phyloP scores from a whole-genome alignment of 192 early-diverging fungal species.

The Entrophospora sp. region DNA sequence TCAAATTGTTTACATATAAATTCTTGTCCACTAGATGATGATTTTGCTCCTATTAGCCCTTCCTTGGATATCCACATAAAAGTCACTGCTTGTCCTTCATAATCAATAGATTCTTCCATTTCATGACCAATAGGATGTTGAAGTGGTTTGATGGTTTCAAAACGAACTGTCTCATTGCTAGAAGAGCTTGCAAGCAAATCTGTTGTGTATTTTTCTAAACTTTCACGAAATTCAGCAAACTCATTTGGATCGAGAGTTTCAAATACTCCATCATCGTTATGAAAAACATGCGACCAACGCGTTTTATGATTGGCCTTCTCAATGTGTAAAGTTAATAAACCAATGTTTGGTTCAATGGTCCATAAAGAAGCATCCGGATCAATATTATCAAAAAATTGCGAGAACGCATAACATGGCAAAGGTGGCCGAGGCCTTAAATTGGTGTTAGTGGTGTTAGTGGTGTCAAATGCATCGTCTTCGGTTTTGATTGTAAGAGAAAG shows the following conservation, averaged over 20 bases:
- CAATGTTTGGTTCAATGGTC: slow-evolving; percentile 51
- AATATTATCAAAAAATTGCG: slow-evolving; percentile 36
- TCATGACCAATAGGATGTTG: slow-evolving; percentile 30
- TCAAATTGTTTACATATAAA: slow-evolving; percentile 52
- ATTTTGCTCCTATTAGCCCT: slow-evolving; percentile 33
- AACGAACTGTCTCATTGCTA: neutral
- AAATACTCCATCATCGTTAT: slow-evolving; percentile 43
- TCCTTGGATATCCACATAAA: slow-evolving; percentile 38
- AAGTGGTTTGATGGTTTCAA: neutral
- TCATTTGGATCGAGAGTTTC: slow-evolving; percentile 55
- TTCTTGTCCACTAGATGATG: slow-evolving; percentile 42
- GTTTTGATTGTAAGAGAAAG: slow-evolving; percentile 37
- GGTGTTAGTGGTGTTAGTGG: neutral
- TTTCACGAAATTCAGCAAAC: slow-evolving; percentile 48
- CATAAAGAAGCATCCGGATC: slow-evolving; percentile 51
- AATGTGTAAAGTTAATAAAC: slow-evolving; percentile 50
- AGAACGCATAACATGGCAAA: slow-evolving; percentile 20
- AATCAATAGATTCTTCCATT: slow-evolving; percentile 41
- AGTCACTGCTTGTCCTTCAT: slow-evolving; percentile 31
- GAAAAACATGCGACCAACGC: slow-evolving; percentile 62
- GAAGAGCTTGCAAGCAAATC: neutral
- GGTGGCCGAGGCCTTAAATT: neutral
- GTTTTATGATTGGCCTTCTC: slow-evolving; percentile 51
- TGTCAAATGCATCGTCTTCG: neutral
- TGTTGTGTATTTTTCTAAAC: slow-evolving; percentile 51